Conservation (phyloP, 2,329 filamentous ascomycete species). For the Xylaria hypoxylon region DNA sequence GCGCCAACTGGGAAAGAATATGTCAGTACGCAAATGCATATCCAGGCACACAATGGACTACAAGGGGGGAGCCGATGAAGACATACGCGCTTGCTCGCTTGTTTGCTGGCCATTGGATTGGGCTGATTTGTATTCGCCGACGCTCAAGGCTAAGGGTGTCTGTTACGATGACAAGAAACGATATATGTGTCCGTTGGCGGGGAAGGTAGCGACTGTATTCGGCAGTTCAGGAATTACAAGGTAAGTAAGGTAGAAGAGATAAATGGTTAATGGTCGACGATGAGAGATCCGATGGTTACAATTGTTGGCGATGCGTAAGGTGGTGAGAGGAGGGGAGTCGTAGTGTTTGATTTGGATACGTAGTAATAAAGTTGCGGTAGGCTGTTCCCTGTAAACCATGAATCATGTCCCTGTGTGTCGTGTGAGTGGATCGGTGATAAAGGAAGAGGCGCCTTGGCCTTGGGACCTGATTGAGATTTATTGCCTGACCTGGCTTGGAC, state of each 20-base stretch:
- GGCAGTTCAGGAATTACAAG: neutral
- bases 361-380: neutral
- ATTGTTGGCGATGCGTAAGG: constrained; percentile 11
- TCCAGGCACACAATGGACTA: neutral
- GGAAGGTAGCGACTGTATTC: neutral
- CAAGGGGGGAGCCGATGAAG: neutral
- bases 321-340: constrained; percentile 23
- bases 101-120: constrained; percentile 78
- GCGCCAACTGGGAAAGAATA: constrained; percentile 62
- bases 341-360: neutral
- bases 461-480: constrained; percentile 6
- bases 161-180: constrained; percentile 32
- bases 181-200: constrained; percentile 20
- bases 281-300: neutral
- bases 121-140: constrained; percentile 30
- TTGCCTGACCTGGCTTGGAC: constrained; percentile 8
- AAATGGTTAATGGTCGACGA: constrained; percentile 3
- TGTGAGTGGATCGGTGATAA: constrained; percentile 16
- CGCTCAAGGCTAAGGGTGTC: constrained; percentile 38
- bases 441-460: constrained; percentile 4
- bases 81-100: constrained; percentile 77
- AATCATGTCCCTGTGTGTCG: constrained; percentile 21
- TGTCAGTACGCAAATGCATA: constrained; percentile 39
- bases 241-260: neutral
- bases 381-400: constrained; percentile 24